A percentile compares a stretch with the other conserved stretches of the same genome.
These are phyloP conservation scores for Hypericum perforatum DNA, from an alignment of 345 rosid genomes.

Conservation along the genomic window DNA sequence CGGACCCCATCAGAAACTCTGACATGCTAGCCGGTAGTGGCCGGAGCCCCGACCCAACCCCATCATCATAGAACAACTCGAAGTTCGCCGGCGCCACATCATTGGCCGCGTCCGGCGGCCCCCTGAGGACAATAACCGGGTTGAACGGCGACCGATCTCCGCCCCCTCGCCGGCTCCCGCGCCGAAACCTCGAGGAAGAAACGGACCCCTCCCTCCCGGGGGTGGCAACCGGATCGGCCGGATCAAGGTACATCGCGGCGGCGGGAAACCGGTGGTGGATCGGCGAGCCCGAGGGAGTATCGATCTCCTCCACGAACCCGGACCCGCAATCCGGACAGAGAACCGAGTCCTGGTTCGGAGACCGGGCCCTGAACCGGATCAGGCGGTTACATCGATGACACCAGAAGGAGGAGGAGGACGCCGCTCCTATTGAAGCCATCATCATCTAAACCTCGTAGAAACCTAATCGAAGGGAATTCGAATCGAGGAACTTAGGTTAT, in stretches of 20 bases:
- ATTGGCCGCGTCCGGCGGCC: constrained; percentile 22
- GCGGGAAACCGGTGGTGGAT: constrained; percentile 19
- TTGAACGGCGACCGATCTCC: constrained; percentile 61
- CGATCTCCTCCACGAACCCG: constrained; percentile 47
- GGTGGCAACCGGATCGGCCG: constrained; percentile 12
- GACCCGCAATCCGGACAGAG: constrained; percentile 43
- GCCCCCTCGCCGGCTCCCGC: constrained; percentile 32
- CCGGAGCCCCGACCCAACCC: constrained; percentile 44
- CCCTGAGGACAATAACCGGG: constrained; percentile 53
- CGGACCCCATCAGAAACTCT: constrained; percentile 65
- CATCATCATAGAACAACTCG: constrained; percentile 59
- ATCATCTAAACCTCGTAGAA: no score
- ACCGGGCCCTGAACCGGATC: constrained; percentile 14
- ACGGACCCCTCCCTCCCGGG: not conserved
- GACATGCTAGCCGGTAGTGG: constrained; percentile 58
- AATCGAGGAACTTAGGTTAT: no score
- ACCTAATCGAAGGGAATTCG: no score
- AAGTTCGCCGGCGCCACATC: constrained; percentile 24
- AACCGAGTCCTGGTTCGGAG: constrained; percentile 16
- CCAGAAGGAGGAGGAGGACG: constrained; percentile 39
- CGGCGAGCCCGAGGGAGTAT: constrained; percentile 23
- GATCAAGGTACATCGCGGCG: constrained; percentile 17
- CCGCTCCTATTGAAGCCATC: not conserved
- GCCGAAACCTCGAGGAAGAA: constrained; percentile 15
- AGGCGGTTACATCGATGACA: constrained; percentile 46